Evolutionary conservation across 2,329 filamentous ascomycete species (phyloP), one percentile per base, ranked within the genome.

Genomic region (Basipetospora sp.): DNA sequence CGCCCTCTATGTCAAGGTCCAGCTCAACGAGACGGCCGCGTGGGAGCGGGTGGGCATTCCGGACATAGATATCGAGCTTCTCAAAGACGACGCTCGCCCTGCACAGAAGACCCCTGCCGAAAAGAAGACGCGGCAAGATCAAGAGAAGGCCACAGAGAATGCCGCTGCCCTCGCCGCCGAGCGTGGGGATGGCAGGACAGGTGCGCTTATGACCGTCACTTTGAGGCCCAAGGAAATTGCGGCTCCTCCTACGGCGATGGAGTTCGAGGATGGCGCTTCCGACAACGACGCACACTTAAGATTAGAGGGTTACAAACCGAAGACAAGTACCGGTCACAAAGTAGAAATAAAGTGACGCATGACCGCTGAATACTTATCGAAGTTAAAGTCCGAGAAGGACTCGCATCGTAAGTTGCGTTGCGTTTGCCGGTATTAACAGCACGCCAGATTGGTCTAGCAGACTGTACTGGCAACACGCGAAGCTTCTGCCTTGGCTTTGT

Each of bases 1-100:
- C 34, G 86, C 83, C 3, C 65, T 93, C 46, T 94, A 86, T 56
- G 68, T 96, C 48, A 83, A 86, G 51, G 81, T 92, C 17, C 90
- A 98, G 64, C 70, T 96, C 28, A 79, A 72, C 45, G 81, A 90
- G 52, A 78, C 80, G 44, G 84, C 86, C 0, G 83, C 82, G 0
- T 94, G 87, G 85, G 75, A 90, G 56, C 69, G 87, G 37, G 71
- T 70, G 4, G 74, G 71, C 3, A 67, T 68, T 20, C 60, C 61
- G 2, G 64, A 67, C 15, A 65, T 71, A 29, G 53, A 64, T 31
- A 71, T 85, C 43, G 67, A 79, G 26, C 51, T 85, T 26, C 55
- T 80, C 2, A 67, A 65, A 49, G 58, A 63, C 9, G 26, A 38
- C 32, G 61, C 69, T 44, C 63, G 69, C 36, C 64, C 65, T 4